These are phyloP conservation scores for Alternaria gansuensis DNA, from an alignment of 2,329 filamentous ascomycete genomes.

Conservation along the genomic window DNA sequence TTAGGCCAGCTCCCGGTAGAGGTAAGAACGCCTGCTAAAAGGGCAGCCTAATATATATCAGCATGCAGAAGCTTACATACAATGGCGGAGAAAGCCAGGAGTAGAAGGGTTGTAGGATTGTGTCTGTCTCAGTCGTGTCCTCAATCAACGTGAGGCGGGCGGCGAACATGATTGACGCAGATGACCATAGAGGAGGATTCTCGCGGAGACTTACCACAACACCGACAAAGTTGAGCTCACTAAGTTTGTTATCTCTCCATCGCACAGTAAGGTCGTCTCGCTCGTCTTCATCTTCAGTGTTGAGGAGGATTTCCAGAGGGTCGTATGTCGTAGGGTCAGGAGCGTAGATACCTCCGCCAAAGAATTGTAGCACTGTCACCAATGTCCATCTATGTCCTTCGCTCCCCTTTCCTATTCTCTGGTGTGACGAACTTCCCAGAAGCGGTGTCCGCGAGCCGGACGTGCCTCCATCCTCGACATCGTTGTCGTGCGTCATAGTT, in stretches of 20 bases:
- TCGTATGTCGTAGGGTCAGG: slow-evolving; percentile 49
- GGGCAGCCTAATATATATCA: slow-evolving; percentile 43
- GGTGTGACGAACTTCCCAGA: slow-evolving; percentile 27
- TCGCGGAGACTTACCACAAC: slow-evolving; percentile 48
- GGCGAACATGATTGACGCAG: not conserved
- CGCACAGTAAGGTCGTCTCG: slow-evolving; percentile 49
- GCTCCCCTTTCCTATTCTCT: slow-evolving; percentile 8
- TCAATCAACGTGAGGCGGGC: not conserved
- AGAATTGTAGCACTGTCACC: slow-evolving; percentile 38
- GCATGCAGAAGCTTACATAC: not conserved
- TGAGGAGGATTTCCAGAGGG: slow-evolving; percentile 52
- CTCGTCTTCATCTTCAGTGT: slow-evolving; percentile 45
- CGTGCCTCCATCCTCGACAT: slow-evolving; percentile 31
- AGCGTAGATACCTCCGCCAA: slow-evolving; percentile 47
- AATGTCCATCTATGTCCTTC: slow-evolving; percentile 17
- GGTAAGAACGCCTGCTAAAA: slow-evolving; percentile 53
- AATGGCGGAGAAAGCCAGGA: not conserved
- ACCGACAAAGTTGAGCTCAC: slow-evolving; percentile 56
- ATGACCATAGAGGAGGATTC: not conserved
- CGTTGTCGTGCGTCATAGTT: slow-evolving; percentile 33
- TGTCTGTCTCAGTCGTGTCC: not conserved
- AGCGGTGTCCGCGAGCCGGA: slow-evolving; percentile 37
- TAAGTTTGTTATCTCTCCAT: slow-evolving; percentile 54
- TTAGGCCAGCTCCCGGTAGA: slow-evolving; percentile 58
- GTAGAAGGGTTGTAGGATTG: too few relatives aligned